Percentiles rank a stretch among this genome's conserved stretches.
Evolutionary conservation across 768 basidiomycete genomes (phyloP).

Genomic region (Panaeolus papilionaceus): DNA sequence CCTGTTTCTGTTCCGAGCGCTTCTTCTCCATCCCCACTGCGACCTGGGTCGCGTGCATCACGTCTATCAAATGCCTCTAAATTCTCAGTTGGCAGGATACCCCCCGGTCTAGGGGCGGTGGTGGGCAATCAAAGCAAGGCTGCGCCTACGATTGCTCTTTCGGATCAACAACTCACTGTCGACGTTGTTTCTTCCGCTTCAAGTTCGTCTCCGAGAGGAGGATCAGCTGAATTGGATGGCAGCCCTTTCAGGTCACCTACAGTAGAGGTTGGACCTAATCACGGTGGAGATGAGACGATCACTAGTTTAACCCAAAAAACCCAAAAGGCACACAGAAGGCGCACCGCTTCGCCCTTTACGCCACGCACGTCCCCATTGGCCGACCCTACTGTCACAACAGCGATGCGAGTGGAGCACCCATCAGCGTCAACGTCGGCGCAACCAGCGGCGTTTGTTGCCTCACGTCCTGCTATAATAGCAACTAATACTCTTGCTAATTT

Average conservation of each 20-base stretch:
- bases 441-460: conserved; percentile 32
- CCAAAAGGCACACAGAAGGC: conserved; percentile 5
- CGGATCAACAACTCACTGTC: conserved; percentile 55
- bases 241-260: conserved; percentile 41
- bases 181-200: conserved; percentile 38
- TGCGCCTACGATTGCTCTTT: conserved; percentile 69
- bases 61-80: conserved; percentile 71
- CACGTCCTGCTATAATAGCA: conserved; percentile 44
- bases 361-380: conserved; percentile 9
- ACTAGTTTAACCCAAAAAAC: background rate
- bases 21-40: conserved; percentile 54
- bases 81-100: conserved; percentile 63
- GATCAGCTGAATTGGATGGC: conserved; percentile 19
- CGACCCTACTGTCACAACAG: conserved; percentile 12
- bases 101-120: conserved; percentile 62
- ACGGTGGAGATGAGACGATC: background rate
- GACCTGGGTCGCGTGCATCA: conserved; percentile 77
- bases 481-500: conserved; percentile 61
- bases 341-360: conserved; percentile 4
- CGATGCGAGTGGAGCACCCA: conserved; percentile 33
- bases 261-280: background rate
- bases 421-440: conserved; percentile 34
- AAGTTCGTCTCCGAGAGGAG: background rate
- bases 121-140: conserved; percentile 58
- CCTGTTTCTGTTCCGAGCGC: conserved; percentile 11